Conservation (phyloP, 176 grass and related monocot genomes). For the Bothriochloa decipiens region DNA sequence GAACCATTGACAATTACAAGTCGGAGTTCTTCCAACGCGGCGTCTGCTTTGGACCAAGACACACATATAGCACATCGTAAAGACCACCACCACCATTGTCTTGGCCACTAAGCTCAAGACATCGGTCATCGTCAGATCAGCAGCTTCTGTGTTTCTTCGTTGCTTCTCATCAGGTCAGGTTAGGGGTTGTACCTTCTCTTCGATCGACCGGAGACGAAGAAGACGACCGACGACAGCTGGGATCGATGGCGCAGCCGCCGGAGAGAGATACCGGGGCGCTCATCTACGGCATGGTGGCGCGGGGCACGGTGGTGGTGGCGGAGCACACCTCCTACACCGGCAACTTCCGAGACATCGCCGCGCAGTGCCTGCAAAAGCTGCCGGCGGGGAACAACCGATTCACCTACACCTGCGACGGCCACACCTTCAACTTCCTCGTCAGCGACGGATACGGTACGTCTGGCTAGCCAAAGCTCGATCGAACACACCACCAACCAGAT, state of each 20-base stretch:
- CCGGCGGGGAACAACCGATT: slow-evolving; percentile 80
- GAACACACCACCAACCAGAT: no score
- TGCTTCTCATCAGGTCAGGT: neutral
- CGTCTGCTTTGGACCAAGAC: neutral
- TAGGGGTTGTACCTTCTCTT: neutral
- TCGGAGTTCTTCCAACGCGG: neutral
- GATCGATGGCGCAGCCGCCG: slow-evolving; percentile 50
- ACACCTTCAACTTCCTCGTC: slow-evolving; percentile 95
- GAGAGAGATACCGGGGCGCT: slow-evolving; percentile 27
- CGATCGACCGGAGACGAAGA: neutral
- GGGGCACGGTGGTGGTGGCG: slow-evolving; percentile 75
- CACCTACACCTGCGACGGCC: slow-evolving; percentile 78
- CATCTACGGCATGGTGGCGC: slow-evolving; percentile 86
- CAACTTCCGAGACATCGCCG: slow-evolving; percentile 83
- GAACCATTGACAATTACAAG: neutral
- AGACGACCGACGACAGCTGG: neutral
- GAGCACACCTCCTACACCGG: slow-evolving; percentile 85
- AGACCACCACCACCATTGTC: neutral
- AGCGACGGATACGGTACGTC: slow-evolving; percentile 72
- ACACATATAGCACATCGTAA: neutral
- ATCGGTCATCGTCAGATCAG: neutral
- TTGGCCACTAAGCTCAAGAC: slow-evolving; percentile 1
- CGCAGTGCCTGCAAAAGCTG: slow-evolving; percentile 75
- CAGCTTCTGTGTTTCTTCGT: neutral
- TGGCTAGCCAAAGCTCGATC: no score